Conservation (phyloP, 768 basidiomycete genomes). For the Albatrellus ellisii region DNA sequence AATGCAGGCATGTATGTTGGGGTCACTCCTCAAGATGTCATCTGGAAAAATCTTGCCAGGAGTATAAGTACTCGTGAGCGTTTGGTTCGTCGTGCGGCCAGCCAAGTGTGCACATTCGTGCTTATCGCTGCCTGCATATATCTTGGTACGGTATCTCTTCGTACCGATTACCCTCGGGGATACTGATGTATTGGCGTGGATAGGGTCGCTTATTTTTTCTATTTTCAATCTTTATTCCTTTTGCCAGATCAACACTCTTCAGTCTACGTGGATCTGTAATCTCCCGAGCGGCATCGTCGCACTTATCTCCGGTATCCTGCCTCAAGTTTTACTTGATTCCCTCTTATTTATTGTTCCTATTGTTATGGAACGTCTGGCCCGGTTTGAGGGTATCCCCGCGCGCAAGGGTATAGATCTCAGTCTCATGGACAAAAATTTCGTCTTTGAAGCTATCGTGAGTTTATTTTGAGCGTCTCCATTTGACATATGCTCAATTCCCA, state of each 20-base stretch:
- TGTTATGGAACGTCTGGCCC: constrained; percentile 63
- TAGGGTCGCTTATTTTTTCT: constrained; percentile 52
- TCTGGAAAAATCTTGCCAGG: constrained; percentile 88
- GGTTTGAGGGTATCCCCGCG: constrained; percentile 88
- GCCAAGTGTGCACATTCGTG: constrained; percentile 63
- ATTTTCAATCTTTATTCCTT: constrained; percentile 71
- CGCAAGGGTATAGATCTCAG: constrained; percentile 74
- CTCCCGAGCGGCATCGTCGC: constrained; percentile 56
- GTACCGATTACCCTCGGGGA: background rate
- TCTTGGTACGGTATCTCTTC: constrained; percentile 37
- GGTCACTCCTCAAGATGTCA: constrained; percentile 76
- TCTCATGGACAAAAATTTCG: constrained; percentile 87
- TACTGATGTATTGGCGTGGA: background rate
- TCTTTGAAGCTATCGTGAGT: constrained; percentile 82
- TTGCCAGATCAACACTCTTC: constrained; percentile 43
- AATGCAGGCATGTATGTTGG: constrained; percentile 48
- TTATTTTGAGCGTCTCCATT: background rate
- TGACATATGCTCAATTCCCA: no score
- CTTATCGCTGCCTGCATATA: constrained; percentile 83
- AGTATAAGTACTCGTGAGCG: constrained; percentile 79
- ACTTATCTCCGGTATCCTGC: constrained; percentile 81
- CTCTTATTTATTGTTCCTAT: constrained; percentile 87
- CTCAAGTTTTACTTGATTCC: constrained; percentile 76
- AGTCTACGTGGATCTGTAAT: constrained; percentile 77
- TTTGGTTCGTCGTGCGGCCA: constrained; percentile 26